Base-by-base conservation (phyloP, 345 rosid species). In the Boechera divaricarpa region DNA sequence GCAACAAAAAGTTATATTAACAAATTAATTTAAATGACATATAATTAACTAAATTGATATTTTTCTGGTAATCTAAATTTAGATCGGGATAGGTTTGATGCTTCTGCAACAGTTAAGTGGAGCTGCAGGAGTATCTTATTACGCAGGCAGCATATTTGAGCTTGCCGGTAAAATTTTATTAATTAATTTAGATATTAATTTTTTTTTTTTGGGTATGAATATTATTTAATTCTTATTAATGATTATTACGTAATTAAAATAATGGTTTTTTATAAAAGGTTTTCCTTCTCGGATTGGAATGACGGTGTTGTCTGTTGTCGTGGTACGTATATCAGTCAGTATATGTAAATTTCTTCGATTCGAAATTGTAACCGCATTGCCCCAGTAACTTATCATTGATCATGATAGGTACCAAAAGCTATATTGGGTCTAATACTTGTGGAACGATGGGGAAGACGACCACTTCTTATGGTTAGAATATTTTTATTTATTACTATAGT, bases 61-160 rank as follows among this genome's bases (percentile, higher is more conserved):
- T 33, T 59, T 4, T 2, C 51, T 56, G 41, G 47, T 28, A 8
- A 52, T 39, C 47, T 69, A 36, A 48, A 41, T 63, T 28, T 44
- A 91, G 97, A 77, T 85, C 24, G 91, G 87, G 15, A 72, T 85
- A 39, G 97, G 94, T 36, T 72, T 89, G 55, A 83, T 91, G 92
- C 64, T 87, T 21, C 76, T 89, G 15, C 92, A 89, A 56, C 90
- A 88, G 70, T 76, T 89, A 6, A 84, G 83, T 66, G 97, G 97
- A 35, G 64, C 21, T 53, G 76, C 67, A 51, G 90, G 83, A 2
- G 2, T 88, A 56, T 18, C 51, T 47, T 85, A 71, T 73, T 91
- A 88, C 77, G 78, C 86, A 5, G 68, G 79, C 38, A 63, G 73
- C 58, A 80, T 91, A 42, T 87, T 86, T 69, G 84, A 83, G 35